Base-by-base conservation (phyloP, 768 basidiomycete species). In the Hericium rajendrae region DNA sequence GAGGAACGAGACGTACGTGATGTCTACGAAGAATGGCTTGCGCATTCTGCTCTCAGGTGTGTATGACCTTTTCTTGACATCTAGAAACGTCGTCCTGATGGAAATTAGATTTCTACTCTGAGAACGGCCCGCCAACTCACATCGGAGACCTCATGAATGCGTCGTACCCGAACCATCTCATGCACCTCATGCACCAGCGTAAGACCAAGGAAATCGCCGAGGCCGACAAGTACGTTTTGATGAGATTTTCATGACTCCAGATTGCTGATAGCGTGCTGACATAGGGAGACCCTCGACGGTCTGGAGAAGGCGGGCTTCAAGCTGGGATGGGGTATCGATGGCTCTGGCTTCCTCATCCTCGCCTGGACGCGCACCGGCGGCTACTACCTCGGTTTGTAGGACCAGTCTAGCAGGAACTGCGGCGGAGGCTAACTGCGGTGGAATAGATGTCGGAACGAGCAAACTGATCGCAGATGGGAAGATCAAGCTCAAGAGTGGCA, bases 311-410 rank as follows among this genome's bases (percentile, higher is more conserved):
- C 71, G 3, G 85, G 86, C 12, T 88, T 86, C 71, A 75, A 74
- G 52, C 63, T 74, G 8, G 79, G 74, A 43, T 62, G 66, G 5
- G 84, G 83, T 5, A 71, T 71, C 24, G 75, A 79, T 5, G 76
- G 72, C 18, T 70, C 76, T 1, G 84, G 84, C 0, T 71, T 78
- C 53, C 57, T 76, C 3, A 66, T 77, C 32, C 67, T 79, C 20
- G 76, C 73, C 10, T 80, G 73, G 69, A 65, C 60, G 6, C 73
- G 69, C 48, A 76, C 68, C 1, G 82, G 83, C 40, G 82, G 87
- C 5, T 88, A 84, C 67, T 88, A 88, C 68, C 71, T 86, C 1
- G 84, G 86, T 80, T 57, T 24, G 71, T 55, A 11, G 12, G 32
- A 6, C 32, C 8, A 32, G 32, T 32, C 9, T 10, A 32, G 28